phyloP scores from a whole-genome alignment of 352 stramenopile genomes.

The Globisporangium recalcitrans region DNA sequence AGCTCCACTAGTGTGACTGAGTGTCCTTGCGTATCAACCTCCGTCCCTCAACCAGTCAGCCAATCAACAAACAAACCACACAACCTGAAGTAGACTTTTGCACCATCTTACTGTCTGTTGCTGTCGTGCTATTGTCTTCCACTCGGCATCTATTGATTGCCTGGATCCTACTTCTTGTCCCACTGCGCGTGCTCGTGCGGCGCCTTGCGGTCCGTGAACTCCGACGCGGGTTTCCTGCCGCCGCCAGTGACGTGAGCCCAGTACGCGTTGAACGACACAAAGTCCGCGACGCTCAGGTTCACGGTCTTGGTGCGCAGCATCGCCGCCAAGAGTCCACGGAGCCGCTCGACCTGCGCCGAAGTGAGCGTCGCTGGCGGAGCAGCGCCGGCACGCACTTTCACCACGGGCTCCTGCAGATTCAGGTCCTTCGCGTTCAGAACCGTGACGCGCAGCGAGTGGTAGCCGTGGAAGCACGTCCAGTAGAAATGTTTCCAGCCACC shows the following conservation, averaged over 20 bases:
- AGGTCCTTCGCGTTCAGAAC: conserved; percentile 58
- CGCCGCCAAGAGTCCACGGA: conserved; percentile 56
- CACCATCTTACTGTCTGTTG: background rate
- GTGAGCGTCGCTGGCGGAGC: conserved; percentile 37
- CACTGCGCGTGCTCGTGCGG: conserved; percentile 83
- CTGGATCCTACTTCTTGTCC: conserved; percentile 28
- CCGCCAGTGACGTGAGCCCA: conserved; percentile 74
- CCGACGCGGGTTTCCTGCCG: conserved; percentile 53
- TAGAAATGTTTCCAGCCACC: conserved; percentile 56
- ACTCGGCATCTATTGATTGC: background rate
- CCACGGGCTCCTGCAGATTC: conserved; percentile 39
- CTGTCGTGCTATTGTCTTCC: background rate
- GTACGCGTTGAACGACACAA: conserved; percentile 79
- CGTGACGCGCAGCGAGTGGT: conserved; percentile 63
- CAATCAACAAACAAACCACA: background rate
- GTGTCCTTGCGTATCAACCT: background rate
- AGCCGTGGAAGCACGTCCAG: conserved; percentile 58
- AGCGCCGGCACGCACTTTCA: conserved; percentile 18
- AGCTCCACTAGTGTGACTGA: conserved; percentile 37
- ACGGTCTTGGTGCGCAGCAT: conserved; percentile 82
- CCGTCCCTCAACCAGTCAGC: background rate
- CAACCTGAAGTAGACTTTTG: conserved; percentile 3
- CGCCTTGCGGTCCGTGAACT: conserved; percentile 82
- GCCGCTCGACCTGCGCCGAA: conserved; percentile 46
- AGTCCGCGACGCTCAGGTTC: conserved; percentile 61